phyloP scores from a whole-genome alignment of 441 rosid species.

The Erodium trifolium region DNA sequence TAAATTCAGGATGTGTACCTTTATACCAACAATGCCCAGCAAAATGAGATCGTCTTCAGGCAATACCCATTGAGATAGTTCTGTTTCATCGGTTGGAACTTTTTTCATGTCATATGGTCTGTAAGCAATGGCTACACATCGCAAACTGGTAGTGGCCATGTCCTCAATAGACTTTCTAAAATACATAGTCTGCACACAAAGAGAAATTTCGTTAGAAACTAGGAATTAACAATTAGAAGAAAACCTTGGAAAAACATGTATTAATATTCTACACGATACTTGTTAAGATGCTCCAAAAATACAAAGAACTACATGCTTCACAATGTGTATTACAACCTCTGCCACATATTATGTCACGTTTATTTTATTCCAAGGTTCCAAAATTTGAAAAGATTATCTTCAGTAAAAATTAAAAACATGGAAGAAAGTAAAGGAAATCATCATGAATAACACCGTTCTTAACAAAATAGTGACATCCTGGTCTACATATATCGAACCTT shows the following conservation, averaged over 20 bases:
- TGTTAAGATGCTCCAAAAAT: not conserved
- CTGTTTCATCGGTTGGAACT: slow-evolving; percentile 65
- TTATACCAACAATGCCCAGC: slow-evolving; percentile 90
- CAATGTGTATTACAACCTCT: not conserved
- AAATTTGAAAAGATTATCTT: not conserved
- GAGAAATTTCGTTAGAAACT: not conserved
- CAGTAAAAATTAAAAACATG: not conserved
- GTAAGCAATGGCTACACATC: slow-evolving; percentile 93
- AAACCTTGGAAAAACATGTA: not conserved
- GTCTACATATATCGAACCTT: slow-evolving; percentile 36
- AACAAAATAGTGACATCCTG: not conserved
- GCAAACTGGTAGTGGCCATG: slow-evolving; percentile 85
- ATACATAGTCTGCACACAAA: slow-evolving; percentile 34
- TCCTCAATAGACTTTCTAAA: slow-evolving; percentile 71
- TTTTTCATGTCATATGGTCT: slow-evolving; percentile 47
- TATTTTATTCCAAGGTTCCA: not conserved
- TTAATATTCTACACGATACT: not conserved
- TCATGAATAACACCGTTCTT: not conserved
- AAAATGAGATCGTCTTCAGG: slow-evolving; percentile 85
- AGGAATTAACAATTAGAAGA: too few relatives aligned
- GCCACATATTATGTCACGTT: too few relatives aligned
- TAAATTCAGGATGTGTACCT: slow-evolving; percentile 38
- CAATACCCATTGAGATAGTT: slow-evolving; percentile 58
- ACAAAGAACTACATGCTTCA: not conserved
- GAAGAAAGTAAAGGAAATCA: not conserved